phyloP scores from a whole-genome alignment of 345 rosid genomes.

The Rhodamnia rubescens region DNA sequence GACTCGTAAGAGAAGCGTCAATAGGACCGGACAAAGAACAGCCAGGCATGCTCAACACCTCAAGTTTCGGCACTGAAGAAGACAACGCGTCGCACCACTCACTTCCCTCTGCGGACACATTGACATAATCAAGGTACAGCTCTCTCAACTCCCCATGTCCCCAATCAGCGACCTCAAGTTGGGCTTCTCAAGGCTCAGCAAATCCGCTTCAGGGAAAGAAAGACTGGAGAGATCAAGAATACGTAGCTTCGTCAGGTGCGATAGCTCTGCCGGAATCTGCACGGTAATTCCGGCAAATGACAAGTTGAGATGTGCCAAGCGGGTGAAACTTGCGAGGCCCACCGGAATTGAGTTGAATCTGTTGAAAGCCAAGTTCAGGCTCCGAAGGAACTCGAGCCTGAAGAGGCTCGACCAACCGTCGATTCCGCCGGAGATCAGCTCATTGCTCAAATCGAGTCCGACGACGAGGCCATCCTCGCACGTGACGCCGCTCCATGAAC shows the following conservation, averaged over 20 bases:
- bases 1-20: not conserved
- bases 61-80: slow-evolving; percentile 4
- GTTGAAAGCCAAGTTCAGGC: slow-evolving; percentile 26
- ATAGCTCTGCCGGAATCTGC: slow-evolving; percentile 22
- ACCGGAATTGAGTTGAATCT: slow-evolving; percentile 12
- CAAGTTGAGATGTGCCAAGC: slow-evolving; percentile 20
- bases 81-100: slow-evolving; percentile 24
- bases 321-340: slow-evolving; percentile 11
- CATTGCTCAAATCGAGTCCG: too few relatives aligned
- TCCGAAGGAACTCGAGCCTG: slow-evolving; percentile 16
- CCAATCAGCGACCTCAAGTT: slow-evolving; percentile 8
- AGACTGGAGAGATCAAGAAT: slow-evolving; percentile 13
- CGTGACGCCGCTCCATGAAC: too few relatives aligned
- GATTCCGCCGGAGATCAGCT: too few relatives aligned
- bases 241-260: slow-evolving; percentile 2
- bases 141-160: slow-evolving; percentile 5
- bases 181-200: slow-evolving; percentile 10
- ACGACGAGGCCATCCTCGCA: too few relatives aligned
- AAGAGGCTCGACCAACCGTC: slow-evolving; percentile 1
- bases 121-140: slow-evolving; percentile 14
- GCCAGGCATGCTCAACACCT: slow-evolving; percentile 14
- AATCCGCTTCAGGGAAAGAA: too few relatives aligned
- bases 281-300: slow-evolving; percentile 16
- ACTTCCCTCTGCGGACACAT: slow-evolving; percentile 6
- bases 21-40: slow-evolving; percentile 24